These are phyloP conservation scores for Talaromyces ruber DNA, from an alignment of 495 filamentous ascomycete genomes.

Conservation along the genomic window DNA sequence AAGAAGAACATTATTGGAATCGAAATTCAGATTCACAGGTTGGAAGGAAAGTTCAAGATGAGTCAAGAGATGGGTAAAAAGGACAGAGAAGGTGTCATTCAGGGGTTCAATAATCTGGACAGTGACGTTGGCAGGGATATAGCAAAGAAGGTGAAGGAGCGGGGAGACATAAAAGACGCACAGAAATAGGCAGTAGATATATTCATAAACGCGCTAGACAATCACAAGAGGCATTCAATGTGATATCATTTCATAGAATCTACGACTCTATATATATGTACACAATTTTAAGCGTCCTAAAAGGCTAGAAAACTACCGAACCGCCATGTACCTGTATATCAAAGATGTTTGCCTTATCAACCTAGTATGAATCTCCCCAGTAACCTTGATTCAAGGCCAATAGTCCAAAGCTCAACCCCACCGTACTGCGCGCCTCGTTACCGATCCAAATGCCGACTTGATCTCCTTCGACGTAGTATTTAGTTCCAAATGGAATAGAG, in stretches of 20 bases:
- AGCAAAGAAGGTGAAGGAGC: conserved; percentile 34
- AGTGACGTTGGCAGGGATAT: conserved; percentile 30
- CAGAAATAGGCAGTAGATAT: not conserved
- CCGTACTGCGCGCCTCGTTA: too few relatives aligned
- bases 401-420: too few relatives aligned
- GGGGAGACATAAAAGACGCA: conserved; percentile 24
- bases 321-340: too few relatives aligned
- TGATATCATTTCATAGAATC: not conserved
- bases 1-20: conserved; percentile 45
- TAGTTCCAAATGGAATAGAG: too few relatives aligned
- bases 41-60: conserved; percentile 48
- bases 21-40: conserved; percentile 29
- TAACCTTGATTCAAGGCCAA: too few relatives aligned
- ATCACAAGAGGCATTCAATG: too few relatives aligned
- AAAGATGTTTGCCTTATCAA: too few relatives aligned
- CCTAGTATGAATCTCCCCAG: too few relatives aligned
- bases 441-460: too few relatives aligned
- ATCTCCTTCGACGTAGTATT: too few relatives aligned
- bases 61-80: conserved; percentile 38
- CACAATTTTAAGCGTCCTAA: not conserved
- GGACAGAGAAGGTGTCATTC: conserved; percentile 37
- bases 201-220: not conserved
- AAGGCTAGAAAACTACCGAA: not conserved
- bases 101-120: conserved; percentile 36
- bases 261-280: not conserved